A percentile compares a stretch with the other conserved stretches of the same genome.
Conservation (phyloP, 2,329 filamentous ascomycete species). For the Aspergillus thermomutatus region DNA sequence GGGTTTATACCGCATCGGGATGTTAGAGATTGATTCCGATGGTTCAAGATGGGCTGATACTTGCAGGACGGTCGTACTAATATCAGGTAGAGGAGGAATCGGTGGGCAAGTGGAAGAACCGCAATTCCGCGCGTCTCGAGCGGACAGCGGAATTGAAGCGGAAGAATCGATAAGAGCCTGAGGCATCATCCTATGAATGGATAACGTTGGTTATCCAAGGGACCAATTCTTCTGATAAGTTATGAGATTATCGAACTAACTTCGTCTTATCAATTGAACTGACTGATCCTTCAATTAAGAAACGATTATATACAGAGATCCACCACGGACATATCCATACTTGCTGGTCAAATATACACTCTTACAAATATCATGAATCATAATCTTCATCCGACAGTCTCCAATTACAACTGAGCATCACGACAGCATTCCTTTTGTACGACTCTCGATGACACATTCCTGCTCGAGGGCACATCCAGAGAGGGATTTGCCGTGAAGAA, state of each 20-base stretch:
- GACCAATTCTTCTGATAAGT: too few species aligned
- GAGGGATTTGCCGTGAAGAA: conserved; percentile 54
- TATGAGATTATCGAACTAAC: too few species aligned
- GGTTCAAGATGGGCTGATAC: neutral
- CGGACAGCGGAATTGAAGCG: neutral
- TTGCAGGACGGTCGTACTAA: neutral
- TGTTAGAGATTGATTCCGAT: neutral
- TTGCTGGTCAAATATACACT: neutral
- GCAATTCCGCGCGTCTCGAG: conserved; percentile 4
- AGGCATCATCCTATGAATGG: too few species aligned
- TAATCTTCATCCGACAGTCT: neutral
- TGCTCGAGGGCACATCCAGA: conserved; percentile 50
- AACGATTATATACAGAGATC: neutral
- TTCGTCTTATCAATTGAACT: neutral
- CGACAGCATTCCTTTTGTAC: conserved; percentile 32
- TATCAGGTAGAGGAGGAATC: neutral
- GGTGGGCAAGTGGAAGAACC: neutral
- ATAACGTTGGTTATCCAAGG: too few species aligned
- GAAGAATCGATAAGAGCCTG: neutral
- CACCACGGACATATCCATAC: neutral
- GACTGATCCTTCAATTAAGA: neutral
- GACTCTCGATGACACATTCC: conserved; percentile 31
- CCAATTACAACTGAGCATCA: conserved; percentile 25
- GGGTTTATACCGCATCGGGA: neutral
- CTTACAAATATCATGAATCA: neutral